Evolutionary conservation across 805 yeast species (phyloP), one percentile per base, ranked within the genome.

Genomic region (Torulaspora gathmanii): DNA sequence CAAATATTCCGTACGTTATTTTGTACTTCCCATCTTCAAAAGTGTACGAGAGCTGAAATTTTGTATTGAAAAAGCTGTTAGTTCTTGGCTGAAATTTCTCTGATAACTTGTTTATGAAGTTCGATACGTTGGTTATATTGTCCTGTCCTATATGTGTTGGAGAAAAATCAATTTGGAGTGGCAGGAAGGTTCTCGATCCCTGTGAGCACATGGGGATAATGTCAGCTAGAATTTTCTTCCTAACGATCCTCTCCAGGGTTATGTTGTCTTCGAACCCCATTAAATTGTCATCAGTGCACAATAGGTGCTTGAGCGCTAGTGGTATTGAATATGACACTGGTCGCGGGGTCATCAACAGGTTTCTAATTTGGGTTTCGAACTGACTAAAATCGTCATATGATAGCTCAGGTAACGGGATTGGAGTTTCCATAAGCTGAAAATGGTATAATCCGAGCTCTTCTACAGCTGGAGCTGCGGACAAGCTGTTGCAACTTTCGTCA

Each of bases 201-300:
- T 23, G 42, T 9, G 47, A 47, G 29, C 45, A 40, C 47, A 47
- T 44, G 30, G 51, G 51, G 4, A 44, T 37, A 16, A 47, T 37
- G 15, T 47, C 47, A 6, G 45, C 27, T n/a, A 47, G 25, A 11
- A 44, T 19, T 17, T 41, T 45, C 28, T 42, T 47, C 16, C 51
- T 22, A 8, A 47, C 47, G 6, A 47, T 40, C 34, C 51, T 36
- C 29, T 47, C 51, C 20, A 47, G 22, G 5, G 42, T 47, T 11
- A 44, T 47, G 28, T 27, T 44, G 11, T 47, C 51, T 37, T 37
- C 36, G 2, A 44, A 33, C 11, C 47, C 45, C 45, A 44, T 44
- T 19, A 47, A 26, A 17, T 44, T 40, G 16, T 44, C 47, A 12
- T 44, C 40, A 2, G 47, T 47, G 23, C 47, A 47, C 19, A 47